A percentile compares a stretch with the other conserved stretches of the same genome.
Evolutionary conservation across 495 filamentous ascomycete species (phyloP).

Genomic region (Penicillium cinerascens): DNA sequence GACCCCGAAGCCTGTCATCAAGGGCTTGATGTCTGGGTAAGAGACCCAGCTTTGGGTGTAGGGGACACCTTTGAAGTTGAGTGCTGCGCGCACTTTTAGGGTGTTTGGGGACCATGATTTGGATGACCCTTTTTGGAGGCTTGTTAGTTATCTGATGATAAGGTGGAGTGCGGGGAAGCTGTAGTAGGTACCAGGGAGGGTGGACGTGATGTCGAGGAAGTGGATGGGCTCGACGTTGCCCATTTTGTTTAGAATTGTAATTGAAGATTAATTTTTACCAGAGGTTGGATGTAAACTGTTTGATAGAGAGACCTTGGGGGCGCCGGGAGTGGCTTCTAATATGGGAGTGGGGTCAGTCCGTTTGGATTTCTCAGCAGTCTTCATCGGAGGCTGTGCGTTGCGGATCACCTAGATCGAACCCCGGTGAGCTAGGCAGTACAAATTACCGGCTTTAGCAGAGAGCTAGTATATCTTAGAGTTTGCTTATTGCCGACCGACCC

Average conservation of each 20-base stretch:
- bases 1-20: slow-evolving; percentile 26
- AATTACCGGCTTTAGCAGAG: background rate
- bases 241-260: slow-evolving; percentile 15
- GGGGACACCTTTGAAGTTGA: slow-evolving; percentile 41
- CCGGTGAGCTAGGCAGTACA: no score
- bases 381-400: background rate
- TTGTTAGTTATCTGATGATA: background rate
- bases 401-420: no score
- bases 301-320: background rate
- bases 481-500: background rate
- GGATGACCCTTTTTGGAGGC: slow-evolving; percentile 20
- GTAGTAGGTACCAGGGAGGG: slow-evolving; percentile 30
- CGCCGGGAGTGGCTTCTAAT: background rate
- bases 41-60: slow-evolving; percentile 43
- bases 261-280: no score
- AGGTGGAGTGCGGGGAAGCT: background rate
- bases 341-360: background rate
- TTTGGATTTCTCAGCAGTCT: slow-evolving; percentile 11
- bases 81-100: slow-evolving; percentile 32
- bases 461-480: background rate
- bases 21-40: slow-evolving; percentile 39
- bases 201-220: slow-evolving; percentile 38
- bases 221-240: slow-evolving; percentile 29
- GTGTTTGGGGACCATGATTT: slow-evolving; percentile 45
- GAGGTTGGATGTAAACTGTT: background rate